These are phyloP conservation scores for Yamadazyma oceani DNA, from an alignment of 1,139 yeast species.

Conservation along the genomic window DNA sequence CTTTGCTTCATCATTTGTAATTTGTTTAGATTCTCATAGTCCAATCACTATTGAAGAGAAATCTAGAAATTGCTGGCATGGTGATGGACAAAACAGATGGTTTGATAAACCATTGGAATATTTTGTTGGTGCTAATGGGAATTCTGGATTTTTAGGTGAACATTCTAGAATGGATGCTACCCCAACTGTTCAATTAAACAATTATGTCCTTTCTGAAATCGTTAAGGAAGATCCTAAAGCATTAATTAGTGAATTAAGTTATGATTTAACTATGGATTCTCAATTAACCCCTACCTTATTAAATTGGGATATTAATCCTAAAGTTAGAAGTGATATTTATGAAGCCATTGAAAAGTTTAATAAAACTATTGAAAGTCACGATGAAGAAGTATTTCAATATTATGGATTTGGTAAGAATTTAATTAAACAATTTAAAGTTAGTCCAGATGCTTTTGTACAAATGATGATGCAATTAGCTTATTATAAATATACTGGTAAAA, in stretches of 20 bases:
- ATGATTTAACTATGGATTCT: conserved; percentile 15
- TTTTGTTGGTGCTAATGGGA: conserved; percentile 77
- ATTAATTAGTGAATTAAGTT: conserved; percentile 30
- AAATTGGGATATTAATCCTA: conserved; percentile 51
- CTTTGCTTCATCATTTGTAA: conserved; percentile 74
- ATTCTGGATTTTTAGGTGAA: conserved; percentile 92
- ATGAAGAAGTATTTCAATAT: conserved; percentile 67
- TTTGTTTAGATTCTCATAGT: conserved; percentile 71
- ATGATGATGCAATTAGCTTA: conserved; percentile 75
- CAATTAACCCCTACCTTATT: conserved; percentile 24
- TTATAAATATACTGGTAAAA: conserved; percentile 76
- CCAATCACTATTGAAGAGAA: conserved; percentile 86
- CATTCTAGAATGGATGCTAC: conserved; percentile 99
- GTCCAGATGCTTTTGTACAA: conserved; percentile 80
- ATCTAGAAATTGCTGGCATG: conserved; percentile 90
- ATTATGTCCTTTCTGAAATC: conserved; percentile 63
- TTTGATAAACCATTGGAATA: conserved; percentile 92
- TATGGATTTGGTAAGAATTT: conserved; percentile 70
- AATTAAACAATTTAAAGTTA: conserved; percentile 65
- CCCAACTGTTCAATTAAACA: conserved; percentile 87
- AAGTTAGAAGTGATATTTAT: conserved; percentile 51
- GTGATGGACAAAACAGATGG: conserved; percentile 86
- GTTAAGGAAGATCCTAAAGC: conserved; percentile 42
- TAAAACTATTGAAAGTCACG: conserved; percentile 52
- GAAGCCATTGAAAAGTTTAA: conserved; percentile 58